Conservation (phyloP, 495 filamentous ascomycete species). For the Xylaria sp. region DNA sequence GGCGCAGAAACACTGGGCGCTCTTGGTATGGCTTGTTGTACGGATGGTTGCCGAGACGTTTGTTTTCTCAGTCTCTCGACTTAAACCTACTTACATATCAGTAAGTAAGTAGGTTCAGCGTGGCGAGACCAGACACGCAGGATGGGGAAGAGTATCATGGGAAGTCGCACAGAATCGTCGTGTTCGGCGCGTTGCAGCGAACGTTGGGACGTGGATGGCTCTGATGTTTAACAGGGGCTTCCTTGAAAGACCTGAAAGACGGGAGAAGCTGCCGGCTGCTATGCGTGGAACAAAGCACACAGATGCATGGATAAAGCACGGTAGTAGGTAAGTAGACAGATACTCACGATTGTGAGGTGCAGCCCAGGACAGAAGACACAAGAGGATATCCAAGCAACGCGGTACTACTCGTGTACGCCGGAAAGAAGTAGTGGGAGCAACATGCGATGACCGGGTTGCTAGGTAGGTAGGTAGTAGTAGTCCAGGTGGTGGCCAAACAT, state of each 20-base stretch:
- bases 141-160: not conserved
- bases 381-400: not conserved
- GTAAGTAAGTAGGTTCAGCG: not conserved
- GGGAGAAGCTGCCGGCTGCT: not conserved
- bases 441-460: not conserved
- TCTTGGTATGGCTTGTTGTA: not conserved
- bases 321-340: not conserved
- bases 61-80: not conserved
- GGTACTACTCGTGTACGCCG: not conserved
- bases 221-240: not conserved
- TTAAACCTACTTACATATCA: not conserved
- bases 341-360: not conserved
- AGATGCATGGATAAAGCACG: not conserved
- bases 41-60: not conserved
- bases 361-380: not conserved
- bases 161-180: not conserved
- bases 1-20: not conserved
- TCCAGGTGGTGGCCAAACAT: not conserved
- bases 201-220: not conserved
- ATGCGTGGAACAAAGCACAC: constrained; percentile 5
- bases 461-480: no score
- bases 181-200: not conserved
- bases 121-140: not conserved
- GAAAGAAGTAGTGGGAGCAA: not conserved
- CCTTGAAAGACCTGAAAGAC: not conserved